Base-by-base conservation (phyloP, 306 rosid species). In the Inga oerstediana region DNA sequence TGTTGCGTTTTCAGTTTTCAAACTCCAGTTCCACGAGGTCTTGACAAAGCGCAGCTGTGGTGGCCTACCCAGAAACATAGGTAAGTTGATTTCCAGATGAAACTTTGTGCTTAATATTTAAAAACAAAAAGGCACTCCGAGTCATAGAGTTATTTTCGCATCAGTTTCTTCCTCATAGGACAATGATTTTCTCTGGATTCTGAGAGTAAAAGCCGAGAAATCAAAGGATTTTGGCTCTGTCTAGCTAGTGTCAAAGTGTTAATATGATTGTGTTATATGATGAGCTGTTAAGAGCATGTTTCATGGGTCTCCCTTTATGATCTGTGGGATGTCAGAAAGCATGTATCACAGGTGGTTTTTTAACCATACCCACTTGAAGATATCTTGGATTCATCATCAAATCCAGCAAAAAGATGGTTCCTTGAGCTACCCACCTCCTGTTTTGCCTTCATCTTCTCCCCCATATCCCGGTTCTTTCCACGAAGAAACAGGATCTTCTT, bases 311-410 rank as follows among this genome's bases (percentile, higher is more conserved):
- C 48, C 17, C 35, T 75, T 22, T 79, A 19, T 85, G 89, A 83
- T 84, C 86, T 82, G 75, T 84, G 88, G 84, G 85, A 86, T 92
- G 93, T 66, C 84, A 77, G 81, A 83, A 59, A 76, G 76, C 10
- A 82, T 58, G 73, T 69, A 72, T 56, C 71, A 46, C 81, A 79
- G 82, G 83, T 86, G 88, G 88, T 84, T 71, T 85, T 85, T 85
- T 72, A 84, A 88, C 76, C 77, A 87, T 41, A 84, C 91, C 88
- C 93, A 86, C 86, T 78, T 90, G 85, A 90, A 91, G 82, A 93
- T 92, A 89, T 82, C 90, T 67, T 81, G 89, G 91, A 81, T 90
- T 90, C 89, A 82, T 27, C 89, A 77, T 72, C 91, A 86, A 78
- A 83, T 84, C 84, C 86, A 83, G 79, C 81, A 77, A 56, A 90